phyloP scores from a whole-genome alignment of 148 eudicot genomes.

The Rhododendron williamsianum region DNA sequence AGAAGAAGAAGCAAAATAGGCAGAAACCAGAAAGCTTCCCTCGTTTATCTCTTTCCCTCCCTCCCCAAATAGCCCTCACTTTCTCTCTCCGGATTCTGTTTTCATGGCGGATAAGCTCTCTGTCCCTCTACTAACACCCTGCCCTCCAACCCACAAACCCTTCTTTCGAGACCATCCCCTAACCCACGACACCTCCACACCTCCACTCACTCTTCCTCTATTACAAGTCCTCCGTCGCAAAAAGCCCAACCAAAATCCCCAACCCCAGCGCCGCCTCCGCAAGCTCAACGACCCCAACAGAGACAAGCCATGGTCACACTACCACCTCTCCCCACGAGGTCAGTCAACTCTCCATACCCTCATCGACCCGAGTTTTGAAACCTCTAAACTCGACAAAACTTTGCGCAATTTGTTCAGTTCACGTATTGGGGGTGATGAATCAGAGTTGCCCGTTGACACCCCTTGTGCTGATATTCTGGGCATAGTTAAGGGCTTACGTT shows the following conservation, averaged over 20 bases:
- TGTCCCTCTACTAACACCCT: slow-evolving; percentile 49
- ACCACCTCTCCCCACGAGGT: slow-evolving; percentile 62
- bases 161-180: slow-evolving; percentile 32
- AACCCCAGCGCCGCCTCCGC: slow-evolving; percentile 40
- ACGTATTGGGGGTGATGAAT: neutral
- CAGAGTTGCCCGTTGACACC: slow-evolving; percentile 16
- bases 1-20: too few relatives aligned
- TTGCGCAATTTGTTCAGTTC: slow-evolving; percentile 28
- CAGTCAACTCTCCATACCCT: slow-evolving; percentile 47
- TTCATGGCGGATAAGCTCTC: slow-evolving; percentile 66
- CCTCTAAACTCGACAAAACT: slow-evolving; percentile 26
- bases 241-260: slow-evolving; percentile 17
- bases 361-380: slow-evolving; percentile 36
- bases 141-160: slow-evolving; percentile 58
- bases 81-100: neutral
- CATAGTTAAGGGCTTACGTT: slow-evolving; percentile 67
- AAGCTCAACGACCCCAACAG: slow-evolving; percentile 61
- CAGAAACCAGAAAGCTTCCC: neutral
- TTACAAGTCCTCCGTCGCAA: slow-evolving; percentile 28
- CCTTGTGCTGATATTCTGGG: slow-evolving; percentile 56
- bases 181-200: slow-evolving; percentile 16
- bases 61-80: neutral
- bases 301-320: slow-evolving; percentile 75
- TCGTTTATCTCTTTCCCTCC: slow-evolving; percentile 1
- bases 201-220: slow-evolving; percentile 31